These are phyloP conservation scores for Coniferiporia weirii DNA, from an alignment of 1,284 basidiomycete genomes.

Conservation along the genomic window DNA sequence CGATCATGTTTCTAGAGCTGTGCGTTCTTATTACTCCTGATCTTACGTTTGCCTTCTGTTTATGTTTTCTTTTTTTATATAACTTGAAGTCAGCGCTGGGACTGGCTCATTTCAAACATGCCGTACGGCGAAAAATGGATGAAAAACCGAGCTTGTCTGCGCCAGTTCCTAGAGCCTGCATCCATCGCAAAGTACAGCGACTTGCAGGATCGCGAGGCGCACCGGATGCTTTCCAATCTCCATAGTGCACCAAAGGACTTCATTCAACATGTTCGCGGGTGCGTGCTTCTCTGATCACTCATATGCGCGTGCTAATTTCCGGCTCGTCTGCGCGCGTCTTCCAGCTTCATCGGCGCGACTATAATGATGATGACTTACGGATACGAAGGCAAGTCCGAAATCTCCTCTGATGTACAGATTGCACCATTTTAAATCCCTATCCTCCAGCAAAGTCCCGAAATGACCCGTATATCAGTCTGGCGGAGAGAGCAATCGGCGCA, in stretches of 20 bases:
- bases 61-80: not conserved
- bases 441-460: not conserved
- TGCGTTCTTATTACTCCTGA: too few species aligned
- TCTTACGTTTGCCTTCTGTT: too few species aligned
- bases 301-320: not conserved
- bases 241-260: conserved; percentile 22
- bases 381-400: conserved; percentile 2
- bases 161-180: conserved; percentile 22
- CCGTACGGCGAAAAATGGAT: conserved; percentile 25
- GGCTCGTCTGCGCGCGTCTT: not conserved
- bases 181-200: conserved; percentile 21
- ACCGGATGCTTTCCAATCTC: conserved; percentile 22
- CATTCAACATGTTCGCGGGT: conserved; percentile 24
- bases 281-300: too few species aligned
- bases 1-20: conserved; percentile 44
- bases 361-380: conserved; percentile 17
- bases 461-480: conserved; percentile 8
- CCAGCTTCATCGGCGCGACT: not conserved
- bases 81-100: too few species aligned
- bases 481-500: conserved; percentile 2
- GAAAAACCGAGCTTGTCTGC: conserved; percentile 22
- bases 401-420: too few species aligned
- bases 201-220: conserved; percentile 21
- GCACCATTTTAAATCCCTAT: not conserved
- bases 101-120: conserved; percentile 13